These are phyloP conservation scores for Aspergillus flavus DNA, from an alignment of 2,329 filamentous ascomycete species.

Conservation along the genomic window DNA sequence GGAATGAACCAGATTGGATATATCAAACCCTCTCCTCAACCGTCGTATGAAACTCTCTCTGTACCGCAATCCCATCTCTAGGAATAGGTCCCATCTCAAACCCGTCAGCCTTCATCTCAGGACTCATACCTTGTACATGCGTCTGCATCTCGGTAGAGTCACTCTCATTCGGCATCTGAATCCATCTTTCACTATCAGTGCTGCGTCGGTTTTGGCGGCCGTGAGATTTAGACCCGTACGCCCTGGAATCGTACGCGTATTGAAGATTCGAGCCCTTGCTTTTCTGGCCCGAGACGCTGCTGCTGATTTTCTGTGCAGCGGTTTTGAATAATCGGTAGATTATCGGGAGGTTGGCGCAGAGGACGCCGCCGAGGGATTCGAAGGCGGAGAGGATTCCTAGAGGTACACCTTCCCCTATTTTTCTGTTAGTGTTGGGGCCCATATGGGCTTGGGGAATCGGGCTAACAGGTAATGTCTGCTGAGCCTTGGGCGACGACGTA, in stretches of 20 bases:
- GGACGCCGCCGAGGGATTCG: conserved; percentile 7
- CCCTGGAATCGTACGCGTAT: conserved; percentile 6
- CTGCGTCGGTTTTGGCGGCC: neutral
- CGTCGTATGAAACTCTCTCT: neutral
- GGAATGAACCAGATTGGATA: neutral
- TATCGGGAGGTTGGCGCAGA: conserved; percentile 13
- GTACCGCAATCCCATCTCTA: neutral
- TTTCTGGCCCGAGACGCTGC: neutral
- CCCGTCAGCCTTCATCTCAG: neutral
- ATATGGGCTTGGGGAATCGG: neutral
- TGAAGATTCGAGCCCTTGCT: conserved; percentile 1
- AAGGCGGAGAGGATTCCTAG: conserved; percentile 7
- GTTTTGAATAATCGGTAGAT: conserved; percentile 12
- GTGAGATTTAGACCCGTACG: neutral
- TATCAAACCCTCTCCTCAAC: neutral
- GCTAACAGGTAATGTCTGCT: conserved; percentile 8
- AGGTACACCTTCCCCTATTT: conserved; percentile 9
- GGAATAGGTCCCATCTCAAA: neutral
- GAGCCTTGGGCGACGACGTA: conserved; percentile 9
- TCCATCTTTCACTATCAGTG: conserved; percentile 6
- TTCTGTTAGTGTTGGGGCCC: neutral
- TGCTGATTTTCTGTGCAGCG: conserved; percentile 9
- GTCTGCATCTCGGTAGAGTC: neutral
- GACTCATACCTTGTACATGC: neutral
- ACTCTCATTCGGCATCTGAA: conserved; percentile 5